phyloP scores from a whole-genome alignment of 1,139 yeast species.

The Taiozyma sp. region DNA sequence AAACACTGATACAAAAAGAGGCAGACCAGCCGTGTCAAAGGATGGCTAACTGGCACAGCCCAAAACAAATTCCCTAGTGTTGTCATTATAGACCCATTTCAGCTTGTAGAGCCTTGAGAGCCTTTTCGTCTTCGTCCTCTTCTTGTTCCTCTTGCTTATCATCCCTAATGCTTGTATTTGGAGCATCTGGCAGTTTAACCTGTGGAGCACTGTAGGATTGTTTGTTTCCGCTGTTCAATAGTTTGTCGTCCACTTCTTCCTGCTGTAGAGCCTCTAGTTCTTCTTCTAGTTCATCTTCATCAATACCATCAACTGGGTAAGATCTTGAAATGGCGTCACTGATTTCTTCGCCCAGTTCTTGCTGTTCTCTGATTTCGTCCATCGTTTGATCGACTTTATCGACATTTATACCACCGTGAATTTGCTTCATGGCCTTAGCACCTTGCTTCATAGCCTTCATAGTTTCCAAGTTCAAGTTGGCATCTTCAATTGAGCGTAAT shows the following conservation, averaged over 20 bases:
- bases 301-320: conserved; percentile 66
- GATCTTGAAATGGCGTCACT: conserved; percentile 91
- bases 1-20: neutral
- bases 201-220: conserved; percentile 5
- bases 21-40: neutral
- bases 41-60: neutral
- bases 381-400: conserved; percentile 98
- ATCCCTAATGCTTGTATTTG: conserved; percentile 24
- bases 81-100: conserved; percentile 78
- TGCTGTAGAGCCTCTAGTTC: conserved; percentile 87
- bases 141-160: conserved; percentile 27
- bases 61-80: neutral
- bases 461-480: conserved; percentile 93
- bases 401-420: conserved; percentile 91
- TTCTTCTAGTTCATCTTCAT: conserved; percentile 84
- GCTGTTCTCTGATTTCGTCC: conserved; percentile 98
- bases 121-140: conserved; percentile 79
- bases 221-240: conserved; percentile 42
- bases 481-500: conserved; percentile 85
- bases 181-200: conserved; percentile 36
- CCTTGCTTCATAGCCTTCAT: conserved; percentile 99
- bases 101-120: conserved; percentile 82
- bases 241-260: conserved; percentile 64
- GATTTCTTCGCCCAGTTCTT: conserved; percentile 90
- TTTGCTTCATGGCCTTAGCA: conserved; percentile 93